These are phyloP conservation scores for Trichocladium uniseriatum DNA, from an alignment of 495 filamentous ascomycete species.

Conservation along the genomic window DNA sequence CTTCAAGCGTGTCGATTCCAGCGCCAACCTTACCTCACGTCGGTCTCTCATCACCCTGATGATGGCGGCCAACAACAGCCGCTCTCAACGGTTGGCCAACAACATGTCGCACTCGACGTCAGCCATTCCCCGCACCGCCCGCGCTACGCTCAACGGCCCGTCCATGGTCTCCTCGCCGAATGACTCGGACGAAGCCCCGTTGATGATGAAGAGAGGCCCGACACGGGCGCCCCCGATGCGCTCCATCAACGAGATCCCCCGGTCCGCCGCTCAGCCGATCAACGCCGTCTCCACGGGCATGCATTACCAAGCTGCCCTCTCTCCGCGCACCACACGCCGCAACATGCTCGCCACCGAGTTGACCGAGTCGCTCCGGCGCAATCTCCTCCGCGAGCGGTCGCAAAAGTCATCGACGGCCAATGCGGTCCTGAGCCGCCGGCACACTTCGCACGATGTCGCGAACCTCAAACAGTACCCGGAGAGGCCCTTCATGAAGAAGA, in stretches of 20 bases:
- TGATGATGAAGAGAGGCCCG: constrained; percentile 54
- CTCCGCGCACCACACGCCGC: constrained; percentile 82
- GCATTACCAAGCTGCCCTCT: constrained; percentile 59
- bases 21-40: constrained; percentile 72
- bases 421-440: constrained; percentile 80
- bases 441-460: constrained; percentile 82
- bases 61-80: constrained; percentile 62
- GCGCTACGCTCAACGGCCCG: constrained; percentile 61
- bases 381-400: constrained; percentile 31
- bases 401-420: constrained; percentile 75
- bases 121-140: constrained; percentile 63
- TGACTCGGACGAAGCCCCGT: constrained; percentile 53
- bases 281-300: constrained; percentile 59
- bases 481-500: constrained; percentile 39
- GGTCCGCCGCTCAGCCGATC: constrained; percentile 70
- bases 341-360: constrained; percentile 97
- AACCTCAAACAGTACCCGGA: constrained; percentile 72
- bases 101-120: constrained; percentile 71
- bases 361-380: constrained; percentile 35
- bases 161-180: constrained; percentile 65
- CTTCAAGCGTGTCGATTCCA: constrained; percentile 87
- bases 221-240: constrained; percentile 35
- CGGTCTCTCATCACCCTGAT: constrained; percentile 84
- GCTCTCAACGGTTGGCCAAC: constrained; percentile 55
- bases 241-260: constrained; percentile 58